Evolutionary conservation across 768 basidiomycete genomes (phyloP).

Genomic region (Trametes coccinea): DNA sequence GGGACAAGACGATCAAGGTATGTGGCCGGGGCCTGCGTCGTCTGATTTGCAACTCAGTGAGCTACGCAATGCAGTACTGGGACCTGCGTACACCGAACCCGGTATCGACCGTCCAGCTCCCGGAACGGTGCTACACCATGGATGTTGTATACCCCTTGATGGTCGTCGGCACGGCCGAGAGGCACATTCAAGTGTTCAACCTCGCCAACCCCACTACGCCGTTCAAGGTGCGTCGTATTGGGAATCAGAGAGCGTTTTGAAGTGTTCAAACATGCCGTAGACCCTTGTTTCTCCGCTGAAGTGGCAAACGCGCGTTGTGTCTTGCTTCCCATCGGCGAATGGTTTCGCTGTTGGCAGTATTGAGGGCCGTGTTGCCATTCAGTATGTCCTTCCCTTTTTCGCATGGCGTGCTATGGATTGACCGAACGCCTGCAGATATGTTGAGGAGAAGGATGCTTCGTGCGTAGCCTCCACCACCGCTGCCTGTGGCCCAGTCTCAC

Average conservation of each 20-base stretch:
- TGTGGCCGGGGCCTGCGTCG: neutral
- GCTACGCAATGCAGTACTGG: constrained; percentile 70
- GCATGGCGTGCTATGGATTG: neutral
- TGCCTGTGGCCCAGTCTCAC: neutral
- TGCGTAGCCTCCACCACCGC: constrained; percentile 34
- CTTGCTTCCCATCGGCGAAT: constrained; percentile 76
- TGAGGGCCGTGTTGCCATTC: constrained; percentile 92
- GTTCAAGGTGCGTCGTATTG: constrained; percentile 57
- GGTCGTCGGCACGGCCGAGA: constrained; percentile 92
- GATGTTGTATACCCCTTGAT: constrained; percentile 80
- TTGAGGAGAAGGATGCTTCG: constrained; percentile 81
- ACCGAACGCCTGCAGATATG: constrained; percentile 52
- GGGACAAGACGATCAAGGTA: constrained; percentile 99
- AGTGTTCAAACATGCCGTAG: constrained; percentile 38
- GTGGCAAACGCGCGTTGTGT: constrained; percentile 88
- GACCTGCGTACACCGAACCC: constrained; percentile 78
- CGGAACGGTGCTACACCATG: constrained; percentile 88
- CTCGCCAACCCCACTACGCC: constrained; percentile 76
- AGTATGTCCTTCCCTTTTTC: constrained; percentile 54
- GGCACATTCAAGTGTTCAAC: constrained; percentile 89
- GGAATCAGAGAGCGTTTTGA: neutral
- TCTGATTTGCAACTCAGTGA: neutral
- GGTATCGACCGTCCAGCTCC: constrained; percentile 76
- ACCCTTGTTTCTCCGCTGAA: constrained; percentile 85
- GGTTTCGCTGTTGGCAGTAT: constrained; percentile 86